Evolutionary conservation across 805 yeast species (phyloP), one percentile per base, ranked within the genome.

Genomic region (Yamadazyma phyllophila): DNA sequence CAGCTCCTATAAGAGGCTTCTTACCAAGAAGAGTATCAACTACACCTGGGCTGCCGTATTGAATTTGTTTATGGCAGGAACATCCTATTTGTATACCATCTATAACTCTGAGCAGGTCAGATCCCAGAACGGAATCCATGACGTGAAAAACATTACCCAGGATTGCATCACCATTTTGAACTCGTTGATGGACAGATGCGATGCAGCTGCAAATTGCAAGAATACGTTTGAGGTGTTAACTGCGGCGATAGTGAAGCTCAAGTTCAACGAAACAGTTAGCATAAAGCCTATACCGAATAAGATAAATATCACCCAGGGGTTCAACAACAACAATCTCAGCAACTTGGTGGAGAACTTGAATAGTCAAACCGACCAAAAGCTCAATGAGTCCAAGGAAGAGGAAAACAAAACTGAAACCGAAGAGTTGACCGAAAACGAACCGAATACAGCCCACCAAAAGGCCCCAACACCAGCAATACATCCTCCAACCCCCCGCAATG

Each of bases 11-110:
- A 67, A 76, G 41, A 77, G 76, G 42, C 65, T 90, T 32, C 78
- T 76, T 53, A 62, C 69, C n/a, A 73, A 73, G 26, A 78, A 77
- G 54, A 71, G 78, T 39, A 75, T 89, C 48, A 88, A 88, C 62
- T 90, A 87, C 63, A 88, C 96, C 0, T 90, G 97, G 97, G 91
- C 90, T 1, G 94, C 95, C 0, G 91, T 88, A 2, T 96, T 89
- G 61, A 89, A 88, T 59, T 69, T 88, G 44, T 88, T 88, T 60
- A 84, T 87, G 85, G 91, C 96, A 0, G 95, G 96, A 0, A 85
- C 92, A 24, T 85, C 96, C 1, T 89, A 81, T 54, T 68, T 90
- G 36, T 89, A 86, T 59, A 78, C 90, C 1, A 72, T 88, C 11
- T 89, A 86, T 60, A 85, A 85, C 60, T 79, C 87, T 31, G 72